A percentile compares a stretch with the other conserved stretches of the same genome.
These are phyloP conservation scores for Talaromyces borbonicus DNA, from an alignment of 495 filamentous ascomycete genomes.

Conservation along the genomic window DNA sequence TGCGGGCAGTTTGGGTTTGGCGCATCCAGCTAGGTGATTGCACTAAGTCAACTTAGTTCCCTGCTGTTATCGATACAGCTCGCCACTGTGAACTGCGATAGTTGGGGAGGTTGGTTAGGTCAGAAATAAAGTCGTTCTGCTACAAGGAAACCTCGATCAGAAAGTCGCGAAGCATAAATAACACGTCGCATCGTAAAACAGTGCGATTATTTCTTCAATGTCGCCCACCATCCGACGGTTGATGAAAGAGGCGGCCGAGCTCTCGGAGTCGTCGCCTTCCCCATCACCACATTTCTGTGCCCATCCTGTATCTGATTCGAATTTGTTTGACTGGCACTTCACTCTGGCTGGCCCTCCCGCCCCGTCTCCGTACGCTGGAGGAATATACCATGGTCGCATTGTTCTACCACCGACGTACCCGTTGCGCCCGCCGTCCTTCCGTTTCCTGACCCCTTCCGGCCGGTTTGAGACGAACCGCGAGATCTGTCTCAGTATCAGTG, in stretches of 20 bases:
- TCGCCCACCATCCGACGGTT: slow-evolving; percentile 42
- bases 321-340: slow-evolving; percentile 99
- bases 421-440: slow-evolving; percentile 80
- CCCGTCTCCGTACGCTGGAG: slow-evolving; percentile 64
- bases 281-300: slow-evolving; percentile 79
- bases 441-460: slow-evolving; percentile 85
- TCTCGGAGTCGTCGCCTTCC: slow-evolving; percentile 45
- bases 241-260: slow-evolving; percentile 72
- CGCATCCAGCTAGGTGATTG: too few species aligned
- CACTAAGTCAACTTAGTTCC: too few species aligned
- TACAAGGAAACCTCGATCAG: too few species aligned
- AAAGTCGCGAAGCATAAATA: too few species aligned
- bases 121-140: too few species aligned
- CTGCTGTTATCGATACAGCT: too few species aligned
- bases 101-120: too few species aligned
- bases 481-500: slow-evolving; percentile 87
- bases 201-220: slow-evolving; percentile 14
- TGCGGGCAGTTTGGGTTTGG: too few species aligned
- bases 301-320: slow-evolving; percentile 60
- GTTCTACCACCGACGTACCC: slow-evolving; percentile 82
- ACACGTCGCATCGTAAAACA: too few species aligned
- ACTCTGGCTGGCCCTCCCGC: slow-evolving; percentile 83
- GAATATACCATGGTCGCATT: slow-evolving; percentile 95
- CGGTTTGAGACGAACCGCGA: slow-evolving; percentile 96
- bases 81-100: too few species aligned